Percentiles rank a stretch among this genome's conserved stretches.
These are phyloP conservation scores for Alternaria brassicicola DNA, from an alignment of 2,329 filamentous ascomycete genomes.

Conservation along the genomic window DNA sequence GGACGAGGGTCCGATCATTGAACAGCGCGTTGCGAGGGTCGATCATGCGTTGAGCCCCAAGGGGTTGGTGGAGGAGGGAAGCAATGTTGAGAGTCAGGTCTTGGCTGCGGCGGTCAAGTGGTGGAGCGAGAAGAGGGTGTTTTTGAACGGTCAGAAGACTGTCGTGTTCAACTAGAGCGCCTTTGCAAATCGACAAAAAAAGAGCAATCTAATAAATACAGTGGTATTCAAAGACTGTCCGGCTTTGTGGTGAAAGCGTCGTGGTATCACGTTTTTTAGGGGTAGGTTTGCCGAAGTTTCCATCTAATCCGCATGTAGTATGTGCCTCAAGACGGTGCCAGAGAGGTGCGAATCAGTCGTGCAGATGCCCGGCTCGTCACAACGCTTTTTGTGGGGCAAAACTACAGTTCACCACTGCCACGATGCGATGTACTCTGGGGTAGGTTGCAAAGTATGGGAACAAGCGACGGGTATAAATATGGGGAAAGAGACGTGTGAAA, in stretches of 20 bases:
- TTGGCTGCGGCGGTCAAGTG: conserved; percentile 82
- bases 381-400: conserved; percentile 14
- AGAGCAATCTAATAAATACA: background rate
- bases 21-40: conserved; percentile 79
- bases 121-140: conserved; percentile 78
- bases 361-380: conserved; percentile 21
- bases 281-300: background rate
- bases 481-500: background rate
- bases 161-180: conserved; percentile 68
- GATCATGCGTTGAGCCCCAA: conserved; percentile 78
- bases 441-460: background rate
- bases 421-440: conserved; percentile 1
- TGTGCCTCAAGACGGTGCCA: conserved; percentile 18
- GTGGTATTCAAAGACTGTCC: too few relatives aligned
- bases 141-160: conserved; percentile 80
- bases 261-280: background rate
- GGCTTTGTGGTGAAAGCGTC: background rate
- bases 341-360: conserved; percentile 16
- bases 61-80: conserved; percentile 78
- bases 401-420: background rate
- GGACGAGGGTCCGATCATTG: conserved; percentile 87
- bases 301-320: background rate
- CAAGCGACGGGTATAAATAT: background rate
- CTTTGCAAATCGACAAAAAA: background rate
- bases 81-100: conserved; percentile 83